Evolutionary conservation across 495 filamentous ascomycete species (phyloP).

Genomic region (Daldinia loculata): DNA sequence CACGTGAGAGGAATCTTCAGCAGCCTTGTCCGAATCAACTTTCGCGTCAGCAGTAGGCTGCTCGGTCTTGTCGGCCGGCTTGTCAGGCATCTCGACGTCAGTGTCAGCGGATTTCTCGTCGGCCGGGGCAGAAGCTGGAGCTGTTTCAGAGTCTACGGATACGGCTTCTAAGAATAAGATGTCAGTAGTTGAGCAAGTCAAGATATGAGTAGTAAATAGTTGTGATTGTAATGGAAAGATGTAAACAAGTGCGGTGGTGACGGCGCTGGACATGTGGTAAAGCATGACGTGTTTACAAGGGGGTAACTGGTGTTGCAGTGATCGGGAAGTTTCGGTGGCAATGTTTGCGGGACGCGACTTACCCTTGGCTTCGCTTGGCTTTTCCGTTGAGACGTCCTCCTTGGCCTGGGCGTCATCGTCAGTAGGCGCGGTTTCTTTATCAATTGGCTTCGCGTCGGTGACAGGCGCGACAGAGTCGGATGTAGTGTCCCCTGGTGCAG

Average conservation of each 20-base stretch:
- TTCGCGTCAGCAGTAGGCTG: constrained; percentile 40
- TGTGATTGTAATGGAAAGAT: constrained; percentile 1
- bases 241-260: constrained; percentile 16
- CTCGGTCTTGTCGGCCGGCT: constrained; percentile 23
- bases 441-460: constrained; percentile 40
- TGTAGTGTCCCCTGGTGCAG: constrained; percentile 14
- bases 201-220: background rate
- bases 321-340: constrained; percentile 18
- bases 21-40: constrained; percentile 39
- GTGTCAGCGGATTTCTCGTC: constrained; percentile 38
- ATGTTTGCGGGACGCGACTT: constrained; percentile 23
- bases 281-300: constrained; percentile 23
- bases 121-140: constrained; percentile 23
- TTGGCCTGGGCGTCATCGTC: constrained; percentile 24
- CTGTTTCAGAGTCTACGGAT: constrained; percentile 18
- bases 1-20: constrained; percentile 25
- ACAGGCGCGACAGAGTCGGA: constrained; percentile 41
- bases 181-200: constrained; percentile 12
- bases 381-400: constrained; percentile 34
- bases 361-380: constrained; percentile 43
- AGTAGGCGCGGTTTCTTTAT: constrained; percentile 24
- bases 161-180: constrained; percentile 10
- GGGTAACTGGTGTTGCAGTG: constrained; percentile 12
- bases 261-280: constrained; percentile 1
- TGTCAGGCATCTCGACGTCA: constrained; percentile 47